Conservation (phyloP, 1,284 basidiomycete genomes). For the Xerocomus subilludens region DNA sequence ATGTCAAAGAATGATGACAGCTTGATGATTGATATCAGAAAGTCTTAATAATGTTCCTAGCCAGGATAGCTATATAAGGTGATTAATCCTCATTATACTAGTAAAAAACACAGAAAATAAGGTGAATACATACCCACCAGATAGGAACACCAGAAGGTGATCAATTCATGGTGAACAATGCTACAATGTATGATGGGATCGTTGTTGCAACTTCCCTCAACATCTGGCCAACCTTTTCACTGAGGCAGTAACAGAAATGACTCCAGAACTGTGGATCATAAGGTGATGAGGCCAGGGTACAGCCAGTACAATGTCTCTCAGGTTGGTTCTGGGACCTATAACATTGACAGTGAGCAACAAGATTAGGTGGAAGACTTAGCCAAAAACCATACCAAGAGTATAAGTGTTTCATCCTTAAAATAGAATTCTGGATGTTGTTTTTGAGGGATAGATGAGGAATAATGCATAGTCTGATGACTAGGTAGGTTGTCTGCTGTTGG, state of each 20-base stretch:
- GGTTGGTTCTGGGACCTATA: neutral
- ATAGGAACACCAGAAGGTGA: conserved; percentile 24
- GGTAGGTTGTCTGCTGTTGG: too few species aligned
- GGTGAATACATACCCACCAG: conserved; percentile 19
- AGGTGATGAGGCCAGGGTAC: neutral
- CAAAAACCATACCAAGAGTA: conserved; percentile 3
- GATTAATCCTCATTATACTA: neutral
- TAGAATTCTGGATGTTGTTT: conserved; percentile 1
- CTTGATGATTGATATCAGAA: conserved; percentile 21
- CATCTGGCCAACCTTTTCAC: neutral
- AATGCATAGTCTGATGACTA: too few species aligned
- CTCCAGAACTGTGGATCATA: neutral
- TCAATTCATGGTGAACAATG: conserved; percentile 25
- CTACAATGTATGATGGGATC: conserved; percentile 26
- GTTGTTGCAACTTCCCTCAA: conserved; percentile 16
- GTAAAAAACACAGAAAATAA: too few species aligned
- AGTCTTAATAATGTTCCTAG: conserved; percentile 3
- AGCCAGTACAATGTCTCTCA: neutral
- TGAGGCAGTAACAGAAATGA: neutral
- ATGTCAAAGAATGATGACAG: conserved; percentile 24
- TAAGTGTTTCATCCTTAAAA: neutral
- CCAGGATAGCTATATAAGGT: conserved; percentile 19
- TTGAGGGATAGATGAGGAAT: too few species aligned
- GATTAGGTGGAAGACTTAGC: too few species aligned
- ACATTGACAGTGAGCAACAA: neutral